phyloP scores from a whole-genome alignment of 345 rosid genomes.

The Raphanus raphanistrum region DNA sequence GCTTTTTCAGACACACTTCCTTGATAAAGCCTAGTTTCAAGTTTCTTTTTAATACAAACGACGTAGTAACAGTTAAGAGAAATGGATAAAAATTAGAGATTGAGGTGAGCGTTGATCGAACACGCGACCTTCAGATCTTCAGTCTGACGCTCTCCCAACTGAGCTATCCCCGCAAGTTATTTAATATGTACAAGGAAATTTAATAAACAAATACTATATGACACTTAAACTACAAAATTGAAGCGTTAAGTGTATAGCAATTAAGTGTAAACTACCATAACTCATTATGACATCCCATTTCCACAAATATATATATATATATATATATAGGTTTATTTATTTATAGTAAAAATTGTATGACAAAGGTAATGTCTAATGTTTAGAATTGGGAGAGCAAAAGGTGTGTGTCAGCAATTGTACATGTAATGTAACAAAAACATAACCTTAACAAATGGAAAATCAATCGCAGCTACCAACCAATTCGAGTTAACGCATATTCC shows the following conservation, averaged over 20 bases:
- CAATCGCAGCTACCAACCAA: neutral
- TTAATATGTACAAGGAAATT: too few species aligned
- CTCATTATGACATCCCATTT: neutral
- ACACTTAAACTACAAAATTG: neutral
- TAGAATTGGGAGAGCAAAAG: neutral
- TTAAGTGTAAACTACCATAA: neutral
- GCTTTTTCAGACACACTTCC: neutral
- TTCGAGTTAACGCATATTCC: constrained; percentile 15
- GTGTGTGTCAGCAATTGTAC: neutral
- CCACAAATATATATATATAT: neutral
- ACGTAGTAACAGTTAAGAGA: neutral
- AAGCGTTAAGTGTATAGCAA: neutral
- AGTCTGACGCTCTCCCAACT: constrained; percentile 97
- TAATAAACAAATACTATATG: neutral
- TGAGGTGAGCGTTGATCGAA: constrained; percentile 98
- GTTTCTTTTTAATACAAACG: neutral
- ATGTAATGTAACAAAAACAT: constrained; percentile 5
- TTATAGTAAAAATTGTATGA: neutral
- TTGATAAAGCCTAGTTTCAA: neutral
- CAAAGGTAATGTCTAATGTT: neutral
- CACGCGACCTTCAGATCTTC: constrained; percentile 99
- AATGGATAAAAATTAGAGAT: too few species aligned
- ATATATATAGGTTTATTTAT: neutral
- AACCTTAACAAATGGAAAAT: neutral
- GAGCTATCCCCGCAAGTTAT: constrained; percentile 54